Evolutionary conservation across 129 eudicot species (phyloP), one percentile per base, ranked within the genome.

Genomic region (Saposhnikovia divaricata): DNA sequence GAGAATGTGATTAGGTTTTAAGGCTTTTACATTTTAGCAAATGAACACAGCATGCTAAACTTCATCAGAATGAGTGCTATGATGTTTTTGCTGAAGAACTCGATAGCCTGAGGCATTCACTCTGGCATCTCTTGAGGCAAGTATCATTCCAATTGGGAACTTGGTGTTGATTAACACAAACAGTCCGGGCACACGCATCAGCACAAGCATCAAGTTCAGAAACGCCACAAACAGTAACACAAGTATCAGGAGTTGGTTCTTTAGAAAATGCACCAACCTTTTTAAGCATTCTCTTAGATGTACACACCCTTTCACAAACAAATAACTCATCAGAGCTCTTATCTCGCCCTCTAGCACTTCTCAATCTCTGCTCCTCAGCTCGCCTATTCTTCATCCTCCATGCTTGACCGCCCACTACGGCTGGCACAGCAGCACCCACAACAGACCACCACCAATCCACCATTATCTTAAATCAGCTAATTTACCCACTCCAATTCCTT

Each of bases 131-230:
- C 28, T 88, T 81, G 47, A 96, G 91, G 40, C 99, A 96, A 40
- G 91, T 85, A 80, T 96, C 99, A 75, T 96, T 96, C 99, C 99
- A 96, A 38, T 92, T 88, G 0, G 99, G 99, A 18, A 96, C 99
- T 81, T 96, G 99, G 78, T 92, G 99, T 77, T 96, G 97, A 78
- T 96, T 96, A 53, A 96, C 97, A 70, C 99, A 96, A 10, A 96
- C 99, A 0, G 98, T 96, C 7, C 99, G 86, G 12, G 97, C 97
- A 81, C 99, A 95, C 0, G 97, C 99, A 89, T 95, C 99, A n/a
- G 99, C 84, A 77, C 99, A 96, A 66, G 99, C 99, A 87, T 95
- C 99, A 14, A 95, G 93, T 85, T 90, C 99, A 21, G 99, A 95
- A 50, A 92, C 99, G 40, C 99, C 99, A 77, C 99, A 96, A 14